Conservation (phyloP, 1,284 basidiomycete species). For the Ganoderma leucocontextum region DNA sequence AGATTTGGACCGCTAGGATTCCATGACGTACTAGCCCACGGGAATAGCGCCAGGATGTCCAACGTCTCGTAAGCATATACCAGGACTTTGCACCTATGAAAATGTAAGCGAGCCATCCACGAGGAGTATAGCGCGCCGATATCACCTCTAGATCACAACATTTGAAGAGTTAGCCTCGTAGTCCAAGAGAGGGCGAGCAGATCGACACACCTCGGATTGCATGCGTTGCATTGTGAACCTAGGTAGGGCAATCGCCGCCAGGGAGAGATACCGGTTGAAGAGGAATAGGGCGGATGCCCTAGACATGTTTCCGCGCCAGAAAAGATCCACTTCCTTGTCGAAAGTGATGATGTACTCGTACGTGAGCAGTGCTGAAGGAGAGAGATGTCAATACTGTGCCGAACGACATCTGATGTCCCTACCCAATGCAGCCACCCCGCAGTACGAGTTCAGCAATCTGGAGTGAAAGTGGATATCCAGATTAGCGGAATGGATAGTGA, state of each 20-base stretch:
- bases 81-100: not conserved
- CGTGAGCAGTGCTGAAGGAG: not conserved
- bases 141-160: not conserved
- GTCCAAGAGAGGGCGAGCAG: not conserved
- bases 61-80: not conserved
- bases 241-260: not conserved
- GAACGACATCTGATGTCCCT: not conserved
- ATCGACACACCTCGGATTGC: not conserved
- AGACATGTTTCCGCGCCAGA: not conserved
- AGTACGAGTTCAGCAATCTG: not conserved
- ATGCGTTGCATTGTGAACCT: not conserved
- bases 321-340: slow-evolving; percentile 1
- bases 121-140: not conserved
- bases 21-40: not conserved
- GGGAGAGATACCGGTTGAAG: not conserved
- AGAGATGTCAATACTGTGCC: not conserved
- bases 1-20: not conserved
- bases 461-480: not conserved
- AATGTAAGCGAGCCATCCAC: not conserved
- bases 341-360: not conserved
- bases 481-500: no score
- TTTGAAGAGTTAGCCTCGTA: not conserved
- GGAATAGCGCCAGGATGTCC: not conserved
- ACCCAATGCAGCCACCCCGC: not conserved
- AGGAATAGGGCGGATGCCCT: not conserved